Conservation (phyloP, 257 asterid species). For the Solanum clarkiae region DNA sequence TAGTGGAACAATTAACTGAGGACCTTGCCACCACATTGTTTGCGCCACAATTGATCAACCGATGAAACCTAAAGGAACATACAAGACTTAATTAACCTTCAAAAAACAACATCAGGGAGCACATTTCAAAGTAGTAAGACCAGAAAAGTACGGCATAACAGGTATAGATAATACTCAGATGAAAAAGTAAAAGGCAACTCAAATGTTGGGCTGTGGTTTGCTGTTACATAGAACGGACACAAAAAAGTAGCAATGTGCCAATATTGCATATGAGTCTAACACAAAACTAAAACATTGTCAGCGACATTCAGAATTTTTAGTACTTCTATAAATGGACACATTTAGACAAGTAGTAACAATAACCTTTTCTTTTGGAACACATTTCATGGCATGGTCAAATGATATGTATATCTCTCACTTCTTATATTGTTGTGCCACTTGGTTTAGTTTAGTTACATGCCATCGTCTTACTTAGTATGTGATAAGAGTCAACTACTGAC, state of each 20-base stretch:
- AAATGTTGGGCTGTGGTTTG: neutral
- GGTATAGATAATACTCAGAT: neutral
- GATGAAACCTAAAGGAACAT: slow-evolving; percentile 62
- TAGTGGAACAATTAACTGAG: slow-evolving; percentile 8
- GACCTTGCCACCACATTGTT: slow-evolving; percentile 22
- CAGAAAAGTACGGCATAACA: neutral
- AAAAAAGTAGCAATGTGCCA: neutral
- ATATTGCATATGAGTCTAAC: neutral
- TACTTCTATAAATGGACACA: neutral
- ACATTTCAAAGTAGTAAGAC: neutral
- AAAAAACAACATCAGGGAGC: slow-evolving; percentile 5
- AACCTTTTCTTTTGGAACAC: neutral
- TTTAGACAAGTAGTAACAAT: neutral
- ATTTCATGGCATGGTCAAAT: neutral
- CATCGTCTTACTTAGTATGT: neutral
- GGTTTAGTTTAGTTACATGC: neutral
- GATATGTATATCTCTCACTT: neutral
- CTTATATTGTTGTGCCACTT: neutral
- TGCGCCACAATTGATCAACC: slow-evolving; percentile 42
- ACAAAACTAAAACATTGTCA: neutral
- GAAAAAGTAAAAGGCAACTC: neutral
- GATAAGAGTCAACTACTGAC: neutral
- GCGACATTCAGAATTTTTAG: neutral
- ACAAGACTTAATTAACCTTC: neutral
- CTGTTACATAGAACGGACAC: neutral